phyloP scores from a whole-genome alignment of 352 stramenopile genomes.

The Phytopythium chamaehyphon region DNA sequence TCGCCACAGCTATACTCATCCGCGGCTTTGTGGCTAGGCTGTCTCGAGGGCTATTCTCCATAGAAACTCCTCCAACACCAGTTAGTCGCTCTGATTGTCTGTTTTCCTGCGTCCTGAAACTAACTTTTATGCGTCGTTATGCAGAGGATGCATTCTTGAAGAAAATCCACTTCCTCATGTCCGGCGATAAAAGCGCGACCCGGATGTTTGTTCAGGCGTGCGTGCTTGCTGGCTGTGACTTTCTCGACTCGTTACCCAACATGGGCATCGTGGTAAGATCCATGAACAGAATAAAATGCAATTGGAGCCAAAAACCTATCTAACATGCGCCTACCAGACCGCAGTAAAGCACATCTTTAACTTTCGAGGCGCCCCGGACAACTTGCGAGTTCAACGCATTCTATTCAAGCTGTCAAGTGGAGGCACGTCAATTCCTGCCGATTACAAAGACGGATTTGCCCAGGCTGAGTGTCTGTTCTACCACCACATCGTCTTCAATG shows the following conservation, averaged over 20 bases:
- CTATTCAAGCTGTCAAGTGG: constrained; percentile 53
- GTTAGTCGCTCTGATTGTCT: constrained; percentile 25
- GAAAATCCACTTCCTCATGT: constrained; percentile 58
- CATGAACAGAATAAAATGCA: no score
- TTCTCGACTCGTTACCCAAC: constrained; percentile 73
- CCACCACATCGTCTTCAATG: constrained; percentile 76
- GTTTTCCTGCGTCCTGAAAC: no score
- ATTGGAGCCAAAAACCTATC: constrained; percentile 3
- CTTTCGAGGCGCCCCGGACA: constrained; percentile 50
- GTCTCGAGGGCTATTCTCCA: constrained; percentile 56
- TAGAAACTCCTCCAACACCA: constrained; percentile 28
- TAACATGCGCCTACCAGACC: constrained; percentile 29
- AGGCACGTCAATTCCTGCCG: constrained; percentile 37
- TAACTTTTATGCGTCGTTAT: not conserved
- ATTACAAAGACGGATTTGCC: constrained; percentile 52
- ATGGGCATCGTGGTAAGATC: constrained; percentile 61
- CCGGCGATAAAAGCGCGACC: constrained; percentile 47
- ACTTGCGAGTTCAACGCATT: constrained; percentile 57
- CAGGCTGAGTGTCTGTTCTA: constrained; percentile 75
- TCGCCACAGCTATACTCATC: not conserved
- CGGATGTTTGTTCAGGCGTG: constrained; percentile 84
- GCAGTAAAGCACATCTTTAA: constrained; percentile 73
- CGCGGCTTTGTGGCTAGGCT: constrained; percentile 15
- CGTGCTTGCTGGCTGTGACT: constrained; percentile 67
- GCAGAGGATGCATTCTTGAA: constrained; percentile 51